Percentiles rank a stretch among this genome's conserved stretches.
phyloP scores from a whole-genome alignment of 2,329 filamentous ascomycete genomes.

The Cordyceps cicadae region DNA sequence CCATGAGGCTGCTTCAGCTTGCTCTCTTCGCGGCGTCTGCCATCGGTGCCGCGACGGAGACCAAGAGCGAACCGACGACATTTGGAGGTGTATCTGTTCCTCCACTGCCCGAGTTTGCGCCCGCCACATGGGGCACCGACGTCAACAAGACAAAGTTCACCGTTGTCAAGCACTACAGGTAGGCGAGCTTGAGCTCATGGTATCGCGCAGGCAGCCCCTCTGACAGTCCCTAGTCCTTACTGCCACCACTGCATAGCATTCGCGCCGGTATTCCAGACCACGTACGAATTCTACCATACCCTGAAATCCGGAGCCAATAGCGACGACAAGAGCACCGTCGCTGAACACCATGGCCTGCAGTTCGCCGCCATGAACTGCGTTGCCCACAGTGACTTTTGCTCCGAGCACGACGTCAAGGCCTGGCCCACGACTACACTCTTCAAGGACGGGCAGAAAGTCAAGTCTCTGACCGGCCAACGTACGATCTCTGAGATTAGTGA shows the following conservation, averaged over 20 bases:
- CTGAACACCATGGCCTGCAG: slow-evolving; percentile 77
- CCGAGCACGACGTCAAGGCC: slow-evolving; percentile 53
- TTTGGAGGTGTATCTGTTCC: slow-evolving; percentile 64
- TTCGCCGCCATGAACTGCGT: slow-evolving; percentile 83
- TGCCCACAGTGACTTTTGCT: slow-evolving; percentile 72
- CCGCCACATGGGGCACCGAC: slow-evolving; percentile 48
- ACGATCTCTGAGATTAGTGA: slow-evolving; percentile 57
- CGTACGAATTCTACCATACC: slow-evolving; percentile 93
- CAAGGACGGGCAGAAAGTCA: slow-evolving; percentile 63
- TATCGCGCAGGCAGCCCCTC: slow-evolving; percentile 14
- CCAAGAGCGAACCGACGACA: slow-evolving; percentile 37
- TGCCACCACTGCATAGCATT: slow-evolving; percentile 69
- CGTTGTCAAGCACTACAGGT: slow-evolving; percentile 62
- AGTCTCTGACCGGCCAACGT: slow-evolving; percentile 58
- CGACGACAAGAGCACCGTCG: slow-evolving; percentile 54
- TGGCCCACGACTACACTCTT: slow-evolving; percentile 76
- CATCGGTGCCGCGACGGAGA: slow-evolving; percentile 30
- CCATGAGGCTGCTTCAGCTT: slow-evolving; percentile 40
- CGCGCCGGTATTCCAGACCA: slow-evolving; percentile 79
- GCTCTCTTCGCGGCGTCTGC: slow-evolving; percentile 39
- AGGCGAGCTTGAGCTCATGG: slow-evolving; percentile 13
- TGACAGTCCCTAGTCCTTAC: slow-evolving; percentile 38
- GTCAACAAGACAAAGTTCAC: slow-evolving; percentile 45
- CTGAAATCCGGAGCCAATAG: slow-evolving; percentile 59
- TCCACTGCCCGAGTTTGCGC: slow-evolving; percentile 52